Base-by-base conservation (phyloP, 306 rosid genomes). In the Trichosanthes truncata region DNA sequence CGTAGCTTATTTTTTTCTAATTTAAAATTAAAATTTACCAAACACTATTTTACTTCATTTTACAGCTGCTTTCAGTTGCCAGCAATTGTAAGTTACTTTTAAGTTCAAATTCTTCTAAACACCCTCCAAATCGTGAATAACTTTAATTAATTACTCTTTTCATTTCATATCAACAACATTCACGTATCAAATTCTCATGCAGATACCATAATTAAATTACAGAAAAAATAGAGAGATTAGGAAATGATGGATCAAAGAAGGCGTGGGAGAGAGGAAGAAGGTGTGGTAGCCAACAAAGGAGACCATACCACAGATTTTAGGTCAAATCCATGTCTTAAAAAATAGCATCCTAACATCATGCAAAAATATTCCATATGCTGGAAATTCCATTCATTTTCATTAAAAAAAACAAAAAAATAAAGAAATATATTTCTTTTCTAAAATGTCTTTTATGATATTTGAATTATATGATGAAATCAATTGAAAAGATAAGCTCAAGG, bases 191-290 rank as follows among this genome's bases (percentile, higher is more conserved):
- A 57, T 0, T 25, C 31, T 57, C 63, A 57, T 57, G 63, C 63
- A 57, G 21, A 57, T 9, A 21, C 10, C 31, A 57, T 57, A 20
- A 53, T 53, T n/a, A 53, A 53, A 53, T 6, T 7, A 8, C 5
- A 18, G 9, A 61, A 17, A 4, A 52, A 7, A 51, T n/a, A 31
- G 68, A 59, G 35, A 31, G 21, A 65, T 29, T 62, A 20, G 20
- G 69, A 62, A 29, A 62, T 62, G 36, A 62, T 62, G n/a, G 14
- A 33, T 65, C 23, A 17, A 9, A 33, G 71, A 38, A n/a, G 49
- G 74, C 74, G 74, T 67, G 74, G 74, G 74, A 67, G 51, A 67
- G 72, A 65, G 72, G 74, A 67, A 67, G 74, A 67, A 67, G 74
- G 49, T 38, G 74, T 36, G 48, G 74, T 67, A 38, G 74, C 26